Conservation (phyloP, 345 rosid genomes). For the Arabis hirsuta region DNA sequence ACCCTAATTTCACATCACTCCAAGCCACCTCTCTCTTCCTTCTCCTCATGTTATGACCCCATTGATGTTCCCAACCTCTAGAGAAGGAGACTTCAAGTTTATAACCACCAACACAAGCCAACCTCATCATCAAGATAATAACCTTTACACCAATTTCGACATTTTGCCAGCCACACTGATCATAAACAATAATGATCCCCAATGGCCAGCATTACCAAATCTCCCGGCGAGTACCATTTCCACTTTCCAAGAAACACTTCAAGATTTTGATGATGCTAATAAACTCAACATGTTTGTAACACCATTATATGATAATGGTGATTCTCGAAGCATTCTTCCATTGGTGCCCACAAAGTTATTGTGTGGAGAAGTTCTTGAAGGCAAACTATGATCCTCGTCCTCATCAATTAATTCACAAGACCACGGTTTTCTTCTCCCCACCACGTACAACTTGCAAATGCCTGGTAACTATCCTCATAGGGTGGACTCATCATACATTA, state of each 20-base stretch:
- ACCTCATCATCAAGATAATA: slow-evolving; percentile 31
- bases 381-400: slow-evolving; percentile 36
- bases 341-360: slow-evolving; percentile 50
- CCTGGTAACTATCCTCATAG: no score
- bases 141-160: slow-evolving; percentile 33
- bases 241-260: slow-evolving; percentile 39
- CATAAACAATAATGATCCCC: slow-evolving; percentile 25
- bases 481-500: no score
- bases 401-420: slow-evolving; percentile 35
- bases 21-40: no score
- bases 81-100: no score
- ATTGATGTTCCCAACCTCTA: no score
- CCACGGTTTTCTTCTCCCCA: slow-evolving; percentile 41
- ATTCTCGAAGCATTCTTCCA: neutral
- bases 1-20: slow-evolving; percentile 55
- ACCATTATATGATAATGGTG: slow-evolving; percentile 36
- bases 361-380: slow-evolving; percentile 60
- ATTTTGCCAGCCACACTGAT: slow-evolving; percentile 23
- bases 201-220: slow-evolving; percentile 42
- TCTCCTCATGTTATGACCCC: no score
- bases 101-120: no score
- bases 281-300: slow-evolving; percentile 33
- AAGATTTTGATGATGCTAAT: slow-evolving; percentile 37
- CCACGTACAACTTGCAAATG: no score
- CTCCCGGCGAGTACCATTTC: slow-evolving; percentile 41